phyloP scores from a whole-genome alignment of 1,284 basidiomycete genomes.

The Trichosporon sp. region DNA sequence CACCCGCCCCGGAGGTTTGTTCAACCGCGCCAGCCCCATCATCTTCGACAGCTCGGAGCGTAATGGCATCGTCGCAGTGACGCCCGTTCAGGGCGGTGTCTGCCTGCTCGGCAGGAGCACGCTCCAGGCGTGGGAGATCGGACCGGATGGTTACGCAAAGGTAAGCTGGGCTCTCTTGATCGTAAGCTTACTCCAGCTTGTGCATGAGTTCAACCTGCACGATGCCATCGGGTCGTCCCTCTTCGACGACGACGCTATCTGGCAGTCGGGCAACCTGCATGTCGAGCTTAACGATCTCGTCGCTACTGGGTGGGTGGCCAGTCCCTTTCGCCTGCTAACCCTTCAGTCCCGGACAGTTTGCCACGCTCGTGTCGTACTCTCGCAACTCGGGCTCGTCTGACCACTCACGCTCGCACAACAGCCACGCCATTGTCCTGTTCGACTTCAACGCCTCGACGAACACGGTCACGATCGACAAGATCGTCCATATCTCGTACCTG shows the following conservation, averaged over 20 bases:
- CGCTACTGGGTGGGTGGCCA: constrained; percentile 34
- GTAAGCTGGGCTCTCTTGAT: constrained; percentile 26
- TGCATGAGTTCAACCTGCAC: constrained; percentile 47
- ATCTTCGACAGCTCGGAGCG: constrained; percentile 43
- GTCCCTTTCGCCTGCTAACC: background rate
- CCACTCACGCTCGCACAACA: constrained; percentile 30
- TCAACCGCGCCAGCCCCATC: constrained; percentile 42
- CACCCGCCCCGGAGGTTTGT: constrained; percentile 50
- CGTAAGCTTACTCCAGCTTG: constrained; percentile 31
- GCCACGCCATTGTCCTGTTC: constrained; percentile 46
- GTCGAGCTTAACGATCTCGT: constrained; percentile 51
- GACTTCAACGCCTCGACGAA: constrained; percentile 36
- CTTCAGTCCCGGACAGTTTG: constrained; percentile 38
- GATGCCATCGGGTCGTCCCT: constrained; percentile 40
- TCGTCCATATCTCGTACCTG: constrained; percentile 44
- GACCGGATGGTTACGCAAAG: constrained; percentile 38
- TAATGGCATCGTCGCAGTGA: constrained; percentile 41
- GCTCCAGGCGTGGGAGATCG: constrained; percentile 50
- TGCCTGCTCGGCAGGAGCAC: constrained; percentile 46
- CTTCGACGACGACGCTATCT: constrained; percentile 37
- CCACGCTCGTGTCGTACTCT: constrained; percentile 47
- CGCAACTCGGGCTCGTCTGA: constrained; percentile 38
- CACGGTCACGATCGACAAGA: constrained; percentile 37
- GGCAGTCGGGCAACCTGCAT: constrained; percentile 37
- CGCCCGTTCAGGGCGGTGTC: constrained; percentile 30